These are phyloP conservation scores for Willaertia magna DNA, from an alignment of 208 protist genomes.

Conservation along the genomic window DNA sequence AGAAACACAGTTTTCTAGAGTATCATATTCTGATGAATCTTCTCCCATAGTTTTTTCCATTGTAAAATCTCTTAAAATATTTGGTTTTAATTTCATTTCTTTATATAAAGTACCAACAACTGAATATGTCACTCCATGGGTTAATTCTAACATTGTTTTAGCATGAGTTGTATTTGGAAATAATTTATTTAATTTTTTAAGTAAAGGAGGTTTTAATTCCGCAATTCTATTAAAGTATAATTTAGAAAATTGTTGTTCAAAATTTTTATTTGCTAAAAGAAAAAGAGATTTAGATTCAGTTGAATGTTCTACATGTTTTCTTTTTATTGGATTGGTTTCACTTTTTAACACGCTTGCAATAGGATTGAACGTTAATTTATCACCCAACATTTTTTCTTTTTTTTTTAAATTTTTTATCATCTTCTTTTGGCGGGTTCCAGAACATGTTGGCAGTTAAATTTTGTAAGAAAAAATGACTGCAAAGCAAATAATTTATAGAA, in stretches of 20 bases:
- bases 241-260: not conserved
- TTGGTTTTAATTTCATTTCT: constrained; percentile 62
- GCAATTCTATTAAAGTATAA: not conserved
- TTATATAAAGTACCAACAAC: constrained; percentile 64
- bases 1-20: constrained; percentile 10
- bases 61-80: constrained; percentile 67
- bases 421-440: too few species aligned
- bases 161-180: not conserved
- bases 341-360: too few species aligned
- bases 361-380: too few species aligned
- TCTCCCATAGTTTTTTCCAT: constrained; percentile 47
- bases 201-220: not conserved
- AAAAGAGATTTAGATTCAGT: not conserved
- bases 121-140: not conserved
- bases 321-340: too few species aligned
- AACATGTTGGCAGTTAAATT: too few species aligned
- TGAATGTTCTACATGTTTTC: not conserved
- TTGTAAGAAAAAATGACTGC: too few species aligned
- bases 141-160: not conserved
- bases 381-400: too few species aligned
- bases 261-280: not conserved
- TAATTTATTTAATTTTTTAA: not conserved
- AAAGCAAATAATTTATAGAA: too few species aligned
- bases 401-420: too few species aligned
- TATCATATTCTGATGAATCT: constrained; percentile 24